Base-by-base conservation (phyloP, 2,329 filamentous ascomycete species). In the Cadophora sp. region DNA sequence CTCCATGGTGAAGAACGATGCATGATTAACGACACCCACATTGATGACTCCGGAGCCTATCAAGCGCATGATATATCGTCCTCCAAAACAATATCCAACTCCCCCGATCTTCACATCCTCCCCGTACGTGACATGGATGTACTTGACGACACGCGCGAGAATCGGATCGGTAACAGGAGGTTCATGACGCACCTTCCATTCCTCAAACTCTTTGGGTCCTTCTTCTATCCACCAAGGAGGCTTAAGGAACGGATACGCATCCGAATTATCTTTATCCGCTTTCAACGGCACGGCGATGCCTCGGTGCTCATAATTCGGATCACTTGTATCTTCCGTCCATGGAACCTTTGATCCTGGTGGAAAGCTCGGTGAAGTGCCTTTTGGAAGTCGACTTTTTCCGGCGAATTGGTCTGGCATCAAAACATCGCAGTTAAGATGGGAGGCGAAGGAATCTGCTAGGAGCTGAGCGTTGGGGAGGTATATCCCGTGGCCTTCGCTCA, bases 31-130 rank as follows among this genome's bases (percentile, higher is more conserved):
- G 79, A 84, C 94, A 24, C 90, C 91, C 59, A 85, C 90, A 63
- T 92, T 83, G 71, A 94, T 83, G 70, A 79, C 76, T 68, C 87
- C 87, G 47, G 76, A 68, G 86, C 87, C 83, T 81, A 84, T 79
- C 71, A 87, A 89, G 81, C 92, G 87, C 62, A 85, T 56, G 77
- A 82, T 66, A 84, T 83, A 93, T 85, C 90, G 90, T 64, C 84
- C 90, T 22, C 91, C 91, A 70, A 92, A 91, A 79, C 91, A 93
- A 79, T 92, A 92, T 0, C 90, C 90, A 0, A 88, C 84, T 5
- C 83, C 85, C 1, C 85, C 90, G 22, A 93, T 77, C 68, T 60
- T 65, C n/a, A 66, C 59, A 22, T 58, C 36, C 4, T 45, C 5
- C 33, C 67, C 67, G 45, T 68, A 68, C 6, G 48, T 50, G 0